Evolutionary conservation across 2,329 filamentous ascomycete species (phyloP).

Genomic region (Aureobasidium sp.): DNA sequence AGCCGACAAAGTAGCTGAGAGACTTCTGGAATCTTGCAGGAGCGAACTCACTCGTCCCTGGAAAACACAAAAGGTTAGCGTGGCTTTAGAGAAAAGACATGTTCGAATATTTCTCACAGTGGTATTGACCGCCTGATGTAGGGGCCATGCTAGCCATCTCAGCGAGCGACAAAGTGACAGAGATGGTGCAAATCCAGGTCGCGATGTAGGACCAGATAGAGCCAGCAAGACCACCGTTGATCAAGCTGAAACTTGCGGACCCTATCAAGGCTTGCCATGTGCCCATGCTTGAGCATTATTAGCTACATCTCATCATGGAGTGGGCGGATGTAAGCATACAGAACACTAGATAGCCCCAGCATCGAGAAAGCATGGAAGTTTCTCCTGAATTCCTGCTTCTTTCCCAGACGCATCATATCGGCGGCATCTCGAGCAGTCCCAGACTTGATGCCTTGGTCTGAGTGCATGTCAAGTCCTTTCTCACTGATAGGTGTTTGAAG

Average conservation of each 20-base stretch:
- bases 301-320: not conserved
- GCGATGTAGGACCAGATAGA: slow-evolving; percentile 30
- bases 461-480: not conserved
- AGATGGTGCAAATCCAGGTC: slow-evolving; percentile 28
- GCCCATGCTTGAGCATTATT: slow-evolving; percentile 18
- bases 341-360: slow-evolving; percentile 23
- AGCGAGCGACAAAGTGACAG: slow-evolving; percentile 28
- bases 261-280: slow-evolving; percentile 24
- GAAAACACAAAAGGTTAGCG: not conserved
- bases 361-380: slow-evolving; percentile 24
- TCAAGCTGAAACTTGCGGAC: slow-evolving; percentile 10
- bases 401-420: slow-evolving; percentile 13
- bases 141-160: slow-evolving; percentile 33
- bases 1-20: slow-evolving; percentile 32
- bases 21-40: slow-evolving; percentile 29
- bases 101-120: not conserved
- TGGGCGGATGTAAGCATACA: slow-evolving; percentile 9
- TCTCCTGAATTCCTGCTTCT: slow-evolving; percentile 16
- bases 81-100: not conserved
- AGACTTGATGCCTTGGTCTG: not conserved
- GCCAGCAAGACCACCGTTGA: slow-evolving; percentile 30
- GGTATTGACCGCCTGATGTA: slow-evolving; percentile 25
- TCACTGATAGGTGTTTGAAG: slow-evolving; percentile 4
- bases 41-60: slow-evolving; percentile 30
- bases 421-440: slow-evolving; percentile 11